These are phyloP conservation scores for Tuber microsphaerosporum DNA, from an alignment of 495 filamentous ascomycete genomes.

Conservation along the genomic window DNA sequence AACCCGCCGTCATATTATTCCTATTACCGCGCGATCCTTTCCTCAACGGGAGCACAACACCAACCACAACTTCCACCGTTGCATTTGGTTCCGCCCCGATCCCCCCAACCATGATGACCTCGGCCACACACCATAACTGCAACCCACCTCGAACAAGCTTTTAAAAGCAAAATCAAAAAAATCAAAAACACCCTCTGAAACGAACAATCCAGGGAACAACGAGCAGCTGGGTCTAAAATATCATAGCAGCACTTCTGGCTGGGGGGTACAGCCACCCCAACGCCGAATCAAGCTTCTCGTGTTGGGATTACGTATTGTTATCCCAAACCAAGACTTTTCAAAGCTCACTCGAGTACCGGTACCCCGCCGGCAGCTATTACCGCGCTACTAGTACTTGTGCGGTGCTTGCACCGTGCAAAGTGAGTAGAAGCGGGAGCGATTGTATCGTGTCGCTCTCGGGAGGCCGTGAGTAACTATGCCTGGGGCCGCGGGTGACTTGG, in stretches of 20 bases:
- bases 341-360: too few relatives aligned
- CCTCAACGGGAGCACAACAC: not conserved
- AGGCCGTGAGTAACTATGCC: not conserved
- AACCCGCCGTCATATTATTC: too few relatives aligned
- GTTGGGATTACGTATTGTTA: not conserved
- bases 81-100: not conserved
- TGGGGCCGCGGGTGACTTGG: not conserved
- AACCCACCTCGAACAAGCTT: not conserved
- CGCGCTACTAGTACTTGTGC: too few relatives aligned
- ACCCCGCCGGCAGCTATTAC: not conserved
- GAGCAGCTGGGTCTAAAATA: not conserved
- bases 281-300: not conserved
- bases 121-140: not conserved
- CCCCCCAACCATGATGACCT: not conserved
- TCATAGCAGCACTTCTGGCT: not conserved
- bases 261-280: not conserved
- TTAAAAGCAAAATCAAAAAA: not conserved
- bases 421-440: not conserved
- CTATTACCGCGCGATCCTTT: not conserved
- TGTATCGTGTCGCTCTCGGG: too few relatives aligned
- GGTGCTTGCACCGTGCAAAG: not conserved
- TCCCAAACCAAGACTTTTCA: not conserved
- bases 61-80: not conserved
- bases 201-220: not conserved
- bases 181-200: not conserved